Percentiles rank a stretch among this genome's conserved stretches.
These are phyloP conservation scores for Dactylis glomerata DNA, from an alignment of 176 grass and related monocot genomes.

Conservation along the genomic window DNA sequence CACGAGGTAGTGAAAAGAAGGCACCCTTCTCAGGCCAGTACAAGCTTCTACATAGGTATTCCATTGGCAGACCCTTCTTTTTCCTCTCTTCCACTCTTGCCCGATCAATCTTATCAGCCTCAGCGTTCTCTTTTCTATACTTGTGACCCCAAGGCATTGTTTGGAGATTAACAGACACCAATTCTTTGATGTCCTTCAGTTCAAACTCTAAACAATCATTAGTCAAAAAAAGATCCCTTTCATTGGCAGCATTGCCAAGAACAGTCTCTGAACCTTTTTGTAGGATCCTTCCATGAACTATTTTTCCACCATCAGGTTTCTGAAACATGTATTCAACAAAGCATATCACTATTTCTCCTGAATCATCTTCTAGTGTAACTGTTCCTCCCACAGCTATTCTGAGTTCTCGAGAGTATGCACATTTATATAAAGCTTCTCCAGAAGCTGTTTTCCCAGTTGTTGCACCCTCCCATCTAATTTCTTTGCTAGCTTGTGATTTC, in stretches of 20 bases:
- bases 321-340: constrained; percentile 96
- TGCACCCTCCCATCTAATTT: constrained; percentile 71
- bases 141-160: constrained; percentile 80
- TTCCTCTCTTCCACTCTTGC: constrained; percentile 77
- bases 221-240: constrained; percentile 87
- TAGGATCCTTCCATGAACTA: constrained; percentile 81
- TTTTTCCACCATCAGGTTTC: constrained; percentile 61
- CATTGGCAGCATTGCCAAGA: constrained; percentile 94
- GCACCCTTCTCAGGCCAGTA: constrained; percentile 88
- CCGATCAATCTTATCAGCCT: constrained; percentile 66
- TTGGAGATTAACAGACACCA: constrained; percentile 65
- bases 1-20: constrained; percentile 70
- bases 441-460: constrained; percentile 48
- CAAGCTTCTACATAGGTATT: constrained; percentile 83
- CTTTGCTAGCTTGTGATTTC: constrained; percentile 43
- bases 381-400: constrained; percentile 48
- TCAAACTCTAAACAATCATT: constrained; percentile 93
- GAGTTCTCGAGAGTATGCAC: constrained; percentile 56
- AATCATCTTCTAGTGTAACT: constrained; percentile 73
- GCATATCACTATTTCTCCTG: constrained; percentile 55
- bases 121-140: constrained; percentile 78
- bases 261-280: constrained; percentile 71
- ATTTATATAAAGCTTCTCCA: constrained; percentile 58
- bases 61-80: constrained; percentile 79
- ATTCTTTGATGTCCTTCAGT: constrained; percentile 74